Evolutionary conservation across 2,329 filamentous ascomycete species (phyloP), one percentile per base, ranked within the genome.

Genomic region (Colletotrichum sp.): DNA sequence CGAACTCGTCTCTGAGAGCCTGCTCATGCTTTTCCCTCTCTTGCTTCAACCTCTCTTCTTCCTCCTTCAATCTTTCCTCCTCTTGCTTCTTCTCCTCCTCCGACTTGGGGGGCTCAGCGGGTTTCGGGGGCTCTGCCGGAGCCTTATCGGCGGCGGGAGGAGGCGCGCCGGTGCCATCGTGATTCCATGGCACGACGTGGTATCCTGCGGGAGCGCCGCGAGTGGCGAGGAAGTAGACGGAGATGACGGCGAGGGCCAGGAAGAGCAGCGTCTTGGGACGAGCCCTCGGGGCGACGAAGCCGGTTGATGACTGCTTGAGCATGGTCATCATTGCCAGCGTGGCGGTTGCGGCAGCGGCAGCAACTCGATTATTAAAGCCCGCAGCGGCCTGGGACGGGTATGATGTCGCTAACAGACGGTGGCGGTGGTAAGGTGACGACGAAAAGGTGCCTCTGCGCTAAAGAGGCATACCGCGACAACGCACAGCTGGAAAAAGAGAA

Each of bases 161-260:
- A 25, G 66, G 12, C 43, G 36, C 15, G 15, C 27, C 27, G 25
- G 70, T 74, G 74, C 16, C 66, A n/a, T 76, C 65, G 55, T 71
- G 73, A 12, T 66, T 75, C 70, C 82, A 83, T 3, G 84, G 84
- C 12, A 86, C 84, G 27, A 85, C 82, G 65, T 81, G 84, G 52
- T 85, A 80, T 27, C 78, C 80, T 12, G 82, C 79, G 16, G 79
- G 76, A 16, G 84, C 82, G 25, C 81, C 82, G 75, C 83, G 85
- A 71, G 88, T 84, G 25, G 88, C 76, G 58, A 88, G 77, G 78
- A 85, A 87, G 78, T 88, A 89, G 39, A 87, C 82, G n/a, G 84
- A 82, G 25, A 86, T 77, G 43, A 84, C 79, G 34, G 85, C 85
- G 27, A 88, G 73, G 36, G 82, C 81, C 28, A 88, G 80, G 43